phyloP scores from a whole-genome alignment of 1,284 basidiomycete genomes.

The Trichosporon ovoides region DNA sequence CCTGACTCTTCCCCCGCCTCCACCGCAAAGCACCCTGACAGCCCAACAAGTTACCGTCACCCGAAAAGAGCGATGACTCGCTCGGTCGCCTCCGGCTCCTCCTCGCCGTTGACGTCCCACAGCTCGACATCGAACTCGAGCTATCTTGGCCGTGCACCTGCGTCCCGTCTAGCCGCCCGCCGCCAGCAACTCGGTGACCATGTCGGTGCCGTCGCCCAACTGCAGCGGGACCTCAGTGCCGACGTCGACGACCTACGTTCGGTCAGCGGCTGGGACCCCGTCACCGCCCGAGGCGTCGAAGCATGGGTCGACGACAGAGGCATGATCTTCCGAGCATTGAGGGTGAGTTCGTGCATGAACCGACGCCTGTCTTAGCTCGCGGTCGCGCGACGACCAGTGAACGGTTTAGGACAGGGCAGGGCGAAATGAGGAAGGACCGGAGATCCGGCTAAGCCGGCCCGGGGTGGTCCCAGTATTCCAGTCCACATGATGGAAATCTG shows the following conservation, averaged over 20 bases:
- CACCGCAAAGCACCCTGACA: too few species aligned
- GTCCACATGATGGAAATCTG: not conserved
- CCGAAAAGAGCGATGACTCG: too few species aligned
- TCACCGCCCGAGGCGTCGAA: conserved; percentile 28
- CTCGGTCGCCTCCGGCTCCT: not conserved
- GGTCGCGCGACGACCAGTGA: not conserved
- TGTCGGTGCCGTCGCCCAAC: conserved; percentile 22
- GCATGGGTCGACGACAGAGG: conserved; percentile 40
- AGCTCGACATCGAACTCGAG: not conserved
- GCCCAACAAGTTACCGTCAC: too few species aligned
- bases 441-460: not conserved
- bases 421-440: too few species aligned
- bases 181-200: conserved; percentile 33
- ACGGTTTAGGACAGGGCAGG: too few species aligned
- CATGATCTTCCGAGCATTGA: conserved; percentile 38
- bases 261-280: conserved; percentile 41
- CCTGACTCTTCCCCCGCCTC: too few species aligned
- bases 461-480: too few species aligned
- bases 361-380: too few species aligned
- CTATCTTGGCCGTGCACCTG: not conserved
- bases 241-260: conserved; percentile 36
- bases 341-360: conserved; percentile 31
- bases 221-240: conserved; percentile 32
- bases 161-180: conserved; percentile 1
- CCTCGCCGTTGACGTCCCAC: not conserved